Conservation (phyloP, 176 grass and related monocot species). For the Secale cereale region DNA sequence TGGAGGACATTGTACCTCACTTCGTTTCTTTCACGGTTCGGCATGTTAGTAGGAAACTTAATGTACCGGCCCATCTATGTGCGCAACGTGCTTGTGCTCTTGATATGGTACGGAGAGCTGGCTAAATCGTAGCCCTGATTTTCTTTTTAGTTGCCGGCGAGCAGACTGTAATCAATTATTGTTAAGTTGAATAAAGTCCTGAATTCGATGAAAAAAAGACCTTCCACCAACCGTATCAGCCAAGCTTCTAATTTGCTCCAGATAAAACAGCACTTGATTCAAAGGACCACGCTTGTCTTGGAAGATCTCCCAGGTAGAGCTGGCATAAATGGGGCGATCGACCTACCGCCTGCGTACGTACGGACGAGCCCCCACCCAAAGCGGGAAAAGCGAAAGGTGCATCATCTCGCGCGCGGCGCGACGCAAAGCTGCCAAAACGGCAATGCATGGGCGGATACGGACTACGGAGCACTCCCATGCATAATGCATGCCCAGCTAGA, state of each 20-base stretch:
- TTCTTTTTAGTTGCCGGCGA: too few species aligned
- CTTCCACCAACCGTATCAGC: not conserved
- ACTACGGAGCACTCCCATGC: not conserved
- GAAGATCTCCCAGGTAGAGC: not conserved
- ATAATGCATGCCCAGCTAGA: not conserved
- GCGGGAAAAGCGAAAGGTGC: not conserved
- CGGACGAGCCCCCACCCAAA: not conserved
- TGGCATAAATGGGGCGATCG: not conserved
- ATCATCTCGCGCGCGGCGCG: not conserved
- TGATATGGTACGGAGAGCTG: too few species aligned
- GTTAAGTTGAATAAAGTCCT: too few species aligned
- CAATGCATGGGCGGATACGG: not conserved
- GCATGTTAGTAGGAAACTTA: too few species aligned
- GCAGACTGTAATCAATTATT: too few species aligned
- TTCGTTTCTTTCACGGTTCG: too few species aligned
- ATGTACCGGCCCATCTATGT: too few species aligned
- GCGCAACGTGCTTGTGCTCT: too few species aligned
- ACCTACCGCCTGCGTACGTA: not conserved
- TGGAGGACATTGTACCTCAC: too few species aligned
- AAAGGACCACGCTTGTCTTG: not conserved
- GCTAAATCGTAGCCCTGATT: too few species aligned
- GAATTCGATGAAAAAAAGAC: not conserved
- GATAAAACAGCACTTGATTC: not conserved
- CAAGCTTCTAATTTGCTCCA: not conserved
- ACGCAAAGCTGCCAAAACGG: not conserved